phyloP scores from a whole-genome alignment of 1,139 yeast species.

The Blastobotrys buckinghamii region DNA sequence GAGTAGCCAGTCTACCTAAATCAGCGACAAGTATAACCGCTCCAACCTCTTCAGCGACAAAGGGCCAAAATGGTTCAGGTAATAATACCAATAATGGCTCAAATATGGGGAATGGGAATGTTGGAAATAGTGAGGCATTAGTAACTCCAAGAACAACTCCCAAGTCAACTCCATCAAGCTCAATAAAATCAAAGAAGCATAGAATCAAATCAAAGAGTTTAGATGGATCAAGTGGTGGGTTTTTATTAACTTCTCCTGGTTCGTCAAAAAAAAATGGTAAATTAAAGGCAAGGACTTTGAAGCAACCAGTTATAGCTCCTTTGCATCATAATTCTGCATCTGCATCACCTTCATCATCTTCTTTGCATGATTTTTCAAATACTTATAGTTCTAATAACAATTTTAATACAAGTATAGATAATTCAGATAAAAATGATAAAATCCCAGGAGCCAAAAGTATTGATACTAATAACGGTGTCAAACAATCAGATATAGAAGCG shows the following conservation, averaged over 20 bases:
- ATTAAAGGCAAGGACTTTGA: neutral
- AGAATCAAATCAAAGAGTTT: neutral
- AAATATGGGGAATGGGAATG: neutral
- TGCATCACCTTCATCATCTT: neutral
- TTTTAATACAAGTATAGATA: neutral
- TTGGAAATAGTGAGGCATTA: neutral
- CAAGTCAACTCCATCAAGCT: neutral
- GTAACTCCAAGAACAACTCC: neutral
- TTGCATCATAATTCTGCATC: neutral
- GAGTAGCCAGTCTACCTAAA: neutral
- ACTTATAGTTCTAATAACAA: neutral
- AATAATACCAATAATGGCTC: neutral
- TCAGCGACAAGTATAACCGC: neutral
- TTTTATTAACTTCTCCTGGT: neutral
- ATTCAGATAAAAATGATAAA: no score
- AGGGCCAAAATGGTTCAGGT: no score
- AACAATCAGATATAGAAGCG: neutral
- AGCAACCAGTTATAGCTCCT: neutral
- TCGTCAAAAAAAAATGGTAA: neutral
- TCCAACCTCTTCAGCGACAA: neutral
- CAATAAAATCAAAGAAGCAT: neutral
- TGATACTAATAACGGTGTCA: no score
- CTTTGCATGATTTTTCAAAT: no score
- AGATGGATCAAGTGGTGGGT: constrained; percentile 1
- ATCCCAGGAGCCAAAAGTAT: no score